Evolutionary conservation across 768 basidiomycete species (phyloP).

Genomic region (Thelephora aurantiotincta): DNA sequence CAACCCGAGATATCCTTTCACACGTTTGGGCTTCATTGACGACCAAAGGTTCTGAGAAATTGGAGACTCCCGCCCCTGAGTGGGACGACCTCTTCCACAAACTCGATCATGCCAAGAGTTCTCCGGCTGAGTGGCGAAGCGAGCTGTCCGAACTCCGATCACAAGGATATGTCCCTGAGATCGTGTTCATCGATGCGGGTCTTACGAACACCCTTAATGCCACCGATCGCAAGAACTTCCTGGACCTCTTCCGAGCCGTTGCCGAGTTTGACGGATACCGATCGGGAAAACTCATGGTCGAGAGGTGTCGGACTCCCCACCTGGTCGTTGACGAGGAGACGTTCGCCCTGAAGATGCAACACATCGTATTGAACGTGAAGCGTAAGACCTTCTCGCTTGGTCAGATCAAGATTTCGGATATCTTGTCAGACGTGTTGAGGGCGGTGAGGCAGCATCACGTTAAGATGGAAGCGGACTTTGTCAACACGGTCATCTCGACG

Average conservation of each 20-base stretch:
- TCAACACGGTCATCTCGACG: constrained; percentile 95
- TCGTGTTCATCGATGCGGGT: constrained; percentile 95
- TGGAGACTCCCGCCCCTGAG: constrained; percentile 6
- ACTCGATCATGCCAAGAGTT: constrained; percentile 46
- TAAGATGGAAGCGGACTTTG: constrained; percentile 97
- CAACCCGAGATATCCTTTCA: constrained; percentile 46
- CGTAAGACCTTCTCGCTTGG: constrained; percentile 94
- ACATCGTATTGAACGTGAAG: constrained; percentile 86
- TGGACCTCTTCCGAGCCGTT: constrained; percentile 91
- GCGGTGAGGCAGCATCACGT: constrained; percentile 88
- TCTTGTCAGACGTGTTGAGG: constrained; percentile 77
- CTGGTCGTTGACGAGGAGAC: constrained; percentile 85
- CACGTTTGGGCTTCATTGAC: constrained; percentile 46
- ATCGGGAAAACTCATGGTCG: constrained; percentile 90
- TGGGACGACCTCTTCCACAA: constrained; percentile 43
- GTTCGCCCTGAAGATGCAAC: constrained; percentile 96
- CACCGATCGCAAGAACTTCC: constrained; percentile 80
- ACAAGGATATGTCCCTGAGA: constrained; percentile 80
- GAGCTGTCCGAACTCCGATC: constrained; percentile 48
- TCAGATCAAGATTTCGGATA: constrained; percentile 92
- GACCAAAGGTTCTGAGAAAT: constrained; percentile 15
- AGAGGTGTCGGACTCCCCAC: constrained; percentile 84
- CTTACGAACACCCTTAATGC: constrained; percentile 79
- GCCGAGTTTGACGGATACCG: constrained; percentile 97
- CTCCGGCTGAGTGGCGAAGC: constrained; percentile 52